These are phyloP conservation scores for Nakazawaea siamensis DNA, from an alignment of 805 yeast species.

Conservation along the genomic window DNA sequence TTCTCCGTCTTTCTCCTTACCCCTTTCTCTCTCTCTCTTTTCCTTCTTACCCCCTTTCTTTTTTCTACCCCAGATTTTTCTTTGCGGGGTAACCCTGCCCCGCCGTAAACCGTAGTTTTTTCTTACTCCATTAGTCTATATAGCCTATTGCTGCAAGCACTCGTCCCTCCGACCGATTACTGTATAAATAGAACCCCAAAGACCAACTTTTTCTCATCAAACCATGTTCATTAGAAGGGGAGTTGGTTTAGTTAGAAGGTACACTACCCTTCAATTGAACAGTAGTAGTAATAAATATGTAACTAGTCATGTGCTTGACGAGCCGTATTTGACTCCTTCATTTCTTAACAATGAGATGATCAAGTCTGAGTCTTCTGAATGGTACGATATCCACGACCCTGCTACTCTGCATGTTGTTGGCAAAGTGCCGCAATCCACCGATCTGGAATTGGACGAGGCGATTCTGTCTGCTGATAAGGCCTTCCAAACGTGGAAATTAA, in stretches of 20 bases:
- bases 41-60: too few relatives aligned
- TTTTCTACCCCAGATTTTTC: too few relatives aligned
- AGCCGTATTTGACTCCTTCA: conserved; percentile 41
- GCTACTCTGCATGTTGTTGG: conserved; percentile 62
- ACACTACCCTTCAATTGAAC: conserved; percentile 13
- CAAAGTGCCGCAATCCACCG: conserved; percentile 66
- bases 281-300: conserved; percentile 31
- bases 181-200: too few relatives aligned
- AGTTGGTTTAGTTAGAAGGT: background rate
- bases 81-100: too few relatives aligned
- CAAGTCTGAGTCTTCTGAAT: conserved; percentile 38
- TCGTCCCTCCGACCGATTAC: too few relatives aligned
- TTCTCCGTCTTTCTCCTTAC: too few relatives aligned
- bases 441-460: conserved; percentile 55
- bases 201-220: too few relatives aligned
- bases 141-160: too few relatives aligned
- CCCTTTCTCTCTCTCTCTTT: too few relatives aligned
- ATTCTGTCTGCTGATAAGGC: conserved; percentile 57
- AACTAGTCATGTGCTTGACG: conserved; percentile 26
- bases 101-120: too few relatives aligned
- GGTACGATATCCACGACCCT: conserved; percentile 72
- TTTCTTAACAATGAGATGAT: conserved; percentile 43
- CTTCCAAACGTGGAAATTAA: conserved; percentile 48
- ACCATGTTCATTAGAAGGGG: too few relatives aligned
- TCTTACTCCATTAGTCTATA: too few relatives aligned